Percentiles rank a stretch among this genome's conserved stretches.
Conservation (phyloP, 1,139 yeast species). For the Citeromyces hawaiiensis region DNA sequence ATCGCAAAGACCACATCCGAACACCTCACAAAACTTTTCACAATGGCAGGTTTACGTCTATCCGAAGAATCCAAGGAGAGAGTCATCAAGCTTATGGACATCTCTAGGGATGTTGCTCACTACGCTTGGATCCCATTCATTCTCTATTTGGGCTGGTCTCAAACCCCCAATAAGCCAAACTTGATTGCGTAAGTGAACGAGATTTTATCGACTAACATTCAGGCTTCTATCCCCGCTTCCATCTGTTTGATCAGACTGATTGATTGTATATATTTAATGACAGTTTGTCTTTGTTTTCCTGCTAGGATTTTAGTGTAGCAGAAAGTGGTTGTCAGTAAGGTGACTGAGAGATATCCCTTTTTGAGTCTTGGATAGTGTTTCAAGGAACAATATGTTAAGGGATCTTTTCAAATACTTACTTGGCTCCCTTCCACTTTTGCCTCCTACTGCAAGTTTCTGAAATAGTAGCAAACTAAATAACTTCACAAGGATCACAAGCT, state of each 20-base stretch:
- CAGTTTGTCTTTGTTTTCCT: neutral
- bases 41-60: slow-evolving; percentile 20
- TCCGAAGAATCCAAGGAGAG: slow-evolving; percentile 79
- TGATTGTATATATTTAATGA: neutral
- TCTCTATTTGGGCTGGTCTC: slow-evolving; percentile 85
- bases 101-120: slow-evolving; percentile 81
- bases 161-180: slow-evolving; percentile 76
- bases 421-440: too few species aligned
- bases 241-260: neutral
- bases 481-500: too few species aligned
- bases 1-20: too few species aligned
- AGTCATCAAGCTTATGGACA: slow-evolving; percentile 65
- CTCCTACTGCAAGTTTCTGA: too few species aligned
- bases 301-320: too few species aligned
- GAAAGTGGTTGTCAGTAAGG: too few species aligned
- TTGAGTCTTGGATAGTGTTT: too few species aligned
- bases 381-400: too few species aligned
- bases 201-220: neutral
- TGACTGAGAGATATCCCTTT: too few species aligned
- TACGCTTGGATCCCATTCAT: slow-evolving; percentile 96
- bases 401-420: too few species aligned
- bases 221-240: slow-evolving; percentile 1
- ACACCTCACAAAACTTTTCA: slow-evolving; percentile 1
- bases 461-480: too few species aligned
- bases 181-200: slow-evolving; percentile 37